These are phyloP conservation scores for Suillus cothurnatus DNA, from an alignment of 768 basidiomycete species.

Conservation along the genomic window DNA sequence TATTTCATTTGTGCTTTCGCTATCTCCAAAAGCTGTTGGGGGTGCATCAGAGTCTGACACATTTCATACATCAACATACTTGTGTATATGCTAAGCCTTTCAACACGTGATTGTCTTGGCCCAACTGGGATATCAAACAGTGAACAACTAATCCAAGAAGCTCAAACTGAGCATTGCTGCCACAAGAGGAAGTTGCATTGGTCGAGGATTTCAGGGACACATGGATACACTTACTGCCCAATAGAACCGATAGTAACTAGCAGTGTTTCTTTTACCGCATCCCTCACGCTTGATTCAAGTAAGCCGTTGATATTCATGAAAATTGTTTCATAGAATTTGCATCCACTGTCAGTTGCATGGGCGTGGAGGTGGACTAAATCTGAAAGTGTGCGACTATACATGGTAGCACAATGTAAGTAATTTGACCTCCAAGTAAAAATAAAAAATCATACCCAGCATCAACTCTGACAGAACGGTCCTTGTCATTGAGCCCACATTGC, in stretches of 20 bases:
- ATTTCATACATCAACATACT: constrained; percentile 38
- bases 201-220: background rate
- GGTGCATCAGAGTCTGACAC: constrained; percentile 7
- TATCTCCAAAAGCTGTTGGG: constrained; percentile 55
- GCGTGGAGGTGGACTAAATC: constrained; percentile 49
- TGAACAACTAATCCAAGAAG: constrained; percentile 61
- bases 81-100: constrained; percentile 71
- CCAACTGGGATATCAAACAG: constrained; percentile 67
- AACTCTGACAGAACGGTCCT: constrained; percentile 61
- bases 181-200: constrained; percentile 9
- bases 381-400: constrained; percentile 44
- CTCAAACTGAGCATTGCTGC: constrained; percentile 50
- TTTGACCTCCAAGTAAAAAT: background rate
- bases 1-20: constrained; percentile 60
- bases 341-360: constrained; percentile 33
- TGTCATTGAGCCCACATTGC: constrained; percentile 51
- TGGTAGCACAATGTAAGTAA: constrained; percentile 15
- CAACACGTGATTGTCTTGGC: constrained; percentile 65
- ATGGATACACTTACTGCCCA: constrained; percentile 37
- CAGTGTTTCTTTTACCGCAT: constrained; percentile 61
- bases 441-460: constrained; percentile 69
- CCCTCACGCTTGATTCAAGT: constrained; percentile 45
- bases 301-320: constrained; percentile 51
- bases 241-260: constrained; percentile 62
- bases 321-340: constrained; percentile 38